Evolutionary conservation across 495 filamentous ascomycete genomes (phyloP).

Genomic region (Talaromyces stipitatus): DNA sequence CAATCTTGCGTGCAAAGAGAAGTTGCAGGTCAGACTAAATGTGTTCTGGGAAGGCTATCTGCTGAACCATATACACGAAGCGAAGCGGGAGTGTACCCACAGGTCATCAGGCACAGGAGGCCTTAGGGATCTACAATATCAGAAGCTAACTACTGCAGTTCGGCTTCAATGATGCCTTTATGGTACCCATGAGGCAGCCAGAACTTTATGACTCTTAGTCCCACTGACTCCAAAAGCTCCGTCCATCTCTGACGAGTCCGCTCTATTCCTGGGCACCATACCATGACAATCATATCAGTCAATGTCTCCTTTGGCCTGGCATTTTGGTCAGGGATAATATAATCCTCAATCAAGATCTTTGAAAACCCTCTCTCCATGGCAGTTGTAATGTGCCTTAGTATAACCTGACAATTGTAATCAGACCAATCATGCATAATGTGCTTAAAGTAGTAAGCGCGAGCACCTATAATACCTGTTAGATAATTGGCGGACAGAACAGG

Average conservation of each 20-base stretch:
- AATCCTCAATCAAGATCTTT: conserved; percentile 30
- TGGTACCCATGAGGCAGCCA: conserved; percentile 15
- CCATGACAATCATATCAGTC: conserved; percentile 30
- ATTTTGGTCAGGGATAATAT: conserved; percentile 29
- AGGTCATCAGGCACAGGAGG: neutral
- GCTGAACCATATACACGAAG: neutral
- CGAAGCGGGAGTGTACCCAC: neutral
- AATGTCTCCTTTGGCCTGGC: conserved; percentile 12
- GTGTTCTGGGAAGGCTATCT: neutral
- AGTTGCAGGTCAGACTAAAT: neutral
- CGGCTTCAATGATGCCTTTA: conserved; percentile 27
- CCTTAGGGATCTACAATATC: neutral
- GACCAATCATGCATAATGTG: conserved; percentile 41
- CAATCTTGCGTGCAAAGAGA: neutral
- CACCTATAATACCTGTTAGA: conserved; percentile 13
- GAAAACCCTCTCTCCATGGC: conserved; percentile 35
- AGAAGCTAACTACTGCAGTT: conserved; percentile 5
- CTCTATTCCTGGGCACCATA: conserved; percentile 18
- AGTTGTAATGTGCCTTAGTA: conserved; percentile 20
- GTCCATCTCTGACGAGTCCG: conserved; percentile 23
- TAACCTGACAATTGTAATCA: conserved; percentile 23
- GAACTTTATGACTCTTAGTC: conserved; percentile 21
- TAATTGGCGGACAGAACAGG: neutral
- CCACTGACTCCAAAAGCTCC: conserved; percentile 19
- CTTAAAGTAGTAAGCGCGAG: conserved; percentile 38